Conservation (phyloP, 2,329 filamentous ascomycete species). For the Blumeria hordei region DNA sequence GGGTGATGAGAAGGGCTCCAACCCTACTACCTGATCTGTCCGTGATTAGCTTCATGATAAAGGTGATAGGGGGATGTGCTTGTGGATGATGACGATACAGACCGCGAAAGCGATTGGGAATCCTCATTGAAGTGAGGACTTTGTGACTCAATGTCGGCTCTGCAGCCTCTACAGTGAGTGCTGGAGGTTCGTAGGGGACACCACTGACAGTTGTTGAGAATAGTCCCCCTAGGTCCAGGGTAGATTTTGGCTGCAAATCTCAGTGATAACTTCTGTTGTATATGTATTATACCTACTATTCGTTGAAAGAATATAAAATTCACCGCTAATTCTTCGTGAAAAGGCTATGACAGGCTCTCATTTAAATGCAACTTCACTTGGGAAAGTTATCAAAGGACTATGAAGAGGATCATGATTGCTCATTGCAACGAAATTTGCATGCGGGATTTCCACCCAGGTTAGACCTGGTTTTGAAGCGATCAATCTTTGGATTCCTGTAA, state of each 20-base stretch:
- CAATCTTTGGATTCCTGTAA: not conserved
- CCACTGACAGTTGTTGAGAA: too few relatives aligned
- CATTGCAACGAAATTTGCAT: not conserved
- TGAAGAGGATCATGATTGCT: not conserved
- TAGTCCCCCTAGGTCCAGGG: too few relatives aligned
- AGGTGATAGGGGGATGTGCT: too few relatives aligned
- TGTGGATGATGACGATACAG: too few relatives aligned
- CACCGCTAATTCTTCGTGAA: not conserved
- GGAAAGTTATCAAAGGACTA: not conserved
- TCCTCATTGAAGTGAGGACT: too few relatives aligned
- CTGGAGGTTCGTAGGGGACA: too few relatives aligned
- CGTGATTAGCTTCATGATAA: too few relatives aligned
- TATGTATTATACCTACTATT: not conserved
- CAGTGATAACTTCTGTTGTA: not conserved
- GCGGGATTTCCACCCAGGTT: not conserved
- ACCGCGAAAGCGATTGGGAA: too few relatives aligned
- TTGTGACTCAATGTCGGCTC: too few relatives aligned
- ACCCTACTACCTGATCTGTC: too few relatives aligned
- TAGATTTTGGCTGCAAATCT: not conserved
- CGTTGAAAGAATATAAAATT: not conserved
- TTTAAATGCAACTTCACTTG: not conserved
- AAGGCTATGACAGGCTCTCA: not conserved
- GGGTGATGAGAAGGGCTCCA: too few relatives aligned
- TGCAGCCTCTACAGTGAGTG: too few relatives aligned
- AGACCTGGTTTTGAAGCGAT: not conserved